Conservation (phyloP, 768 basidiomycete genomes). For the Rhodotorula paludigena region DNA sequence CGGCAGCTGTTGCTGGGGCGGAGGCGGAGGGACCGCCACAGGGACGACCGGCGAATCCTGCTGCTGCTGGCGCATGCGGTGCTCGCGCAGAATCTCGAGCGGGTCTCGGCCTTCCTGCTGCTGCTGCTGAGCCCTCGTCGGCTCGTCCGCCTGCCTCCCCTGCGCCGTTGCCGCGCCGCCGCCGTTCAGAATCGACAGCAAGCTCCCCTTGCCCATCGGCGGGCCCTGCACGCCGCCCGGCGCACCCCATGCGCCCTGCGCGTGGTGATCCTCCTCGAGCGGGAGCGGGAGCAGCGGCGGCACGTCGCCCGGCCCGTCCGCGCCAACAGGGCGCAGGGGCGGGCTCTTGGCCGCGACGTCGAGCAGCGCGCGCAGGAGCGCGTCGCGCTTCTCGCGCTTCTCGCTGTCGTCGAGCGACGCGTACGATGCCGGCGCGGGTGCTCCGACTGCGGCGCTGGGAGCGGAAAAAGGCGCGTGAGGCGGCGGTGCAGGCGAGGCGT, state of each 20-base stretch:
- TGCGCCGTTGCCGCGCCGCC: too few species aligned
- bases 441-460: neutral
- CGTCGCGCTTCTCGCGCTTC: slow-evolving; percentile 32
- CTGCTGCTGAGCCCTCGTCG: too few species aligned
- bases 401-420: slow-evolving; percentile 12
- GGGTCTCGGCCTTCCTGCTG: too few species aligned
- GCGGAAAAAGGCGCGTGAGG: neutral
- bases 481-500: neutral
- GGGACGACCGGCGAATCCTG: too few species aligned
- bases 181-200: neutral
- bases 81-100: neutral
- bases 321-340: neutral
- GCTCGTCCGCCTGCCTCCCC: too few species aligned
- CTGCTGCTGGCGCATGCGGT: neutral
- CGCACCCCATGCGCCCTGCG: too few species aligned
- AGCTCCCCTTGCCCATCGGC: neutral
- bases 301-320: neutral
- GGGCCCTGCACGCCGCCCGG: neutral
- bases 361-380: slow-evolving; percentile 24
- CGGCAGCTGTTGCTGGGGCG: too few species aligned
- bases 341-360: slow-evolving; percentile 18
- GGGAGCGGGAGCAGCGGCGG: neutral
- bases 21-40: too few species aligned
- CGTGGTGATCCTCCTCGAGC: neutral
- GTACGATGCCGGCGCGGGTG: slow-evolving; percentile 3